Evolutionary conservation across 2,329 filamentous ascomycete genomes (phyloP), one percentile per base, ranked within the genome.

Genomic region (Ophiosphaerella korrae): DNA sequence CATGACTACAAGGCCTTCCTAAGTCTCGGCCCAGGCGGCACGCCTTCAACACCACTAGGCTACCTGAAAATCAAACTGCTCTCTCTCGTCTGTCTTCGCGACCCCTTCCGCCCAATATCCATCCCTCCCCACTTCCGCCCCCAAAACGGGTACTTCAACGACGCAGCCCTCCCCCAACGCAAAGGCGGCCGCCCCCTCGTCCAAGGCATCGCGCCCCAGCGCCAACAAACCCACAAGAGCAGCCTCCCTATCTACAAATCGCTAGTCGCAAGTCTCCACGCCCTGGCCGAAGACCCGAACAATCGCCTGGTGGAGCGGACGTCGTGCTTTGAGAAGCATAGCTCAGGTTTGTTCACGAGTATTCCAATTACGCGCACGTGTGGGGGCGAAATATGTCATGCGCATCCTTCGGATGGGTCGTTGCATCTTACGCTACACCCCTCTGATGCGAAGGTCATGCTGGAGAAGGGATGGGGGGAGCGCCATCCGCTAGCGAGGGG

Each of bases 351-450:
- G 0, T 94, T 93, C 72, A 82, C 88, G 1, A 78, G 76, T 2
- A 78, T 82, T 43, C 86, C 87, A 0, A 78, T 88, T 55, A 88
- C 88, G 66, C 82, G 84, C 26, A 89, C 85, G 9, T 90, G 88
- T 62, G 84, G 87, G 60, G 90, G 90, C n/a, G 91, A 95, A 74
- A 83, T 95, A 37, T 88, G 85, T 63, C 91, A 96, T 70, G 84
- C 90, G 9, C 91, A 95, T 73, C 83, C 86, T 42, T 86, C 82
- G 21, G 90, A 94, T 59, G 84, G 88, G 53, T 88, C 85, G 3
- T 79, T 94, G 81, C 91, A 95, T 72, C 79, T 94, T 75, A 89
- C 85, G 42, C 79, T 96, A 45, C 90, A 94, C 66, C 89, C 90
- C 0, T 83, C 87, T 36, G 91, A 95, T 67, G 89, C 88, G 44